phyloP scores from a whole-genome alignment of 2,329 filamentous ascomycete genomes.

The Fusarium verticillioides region DNA sequence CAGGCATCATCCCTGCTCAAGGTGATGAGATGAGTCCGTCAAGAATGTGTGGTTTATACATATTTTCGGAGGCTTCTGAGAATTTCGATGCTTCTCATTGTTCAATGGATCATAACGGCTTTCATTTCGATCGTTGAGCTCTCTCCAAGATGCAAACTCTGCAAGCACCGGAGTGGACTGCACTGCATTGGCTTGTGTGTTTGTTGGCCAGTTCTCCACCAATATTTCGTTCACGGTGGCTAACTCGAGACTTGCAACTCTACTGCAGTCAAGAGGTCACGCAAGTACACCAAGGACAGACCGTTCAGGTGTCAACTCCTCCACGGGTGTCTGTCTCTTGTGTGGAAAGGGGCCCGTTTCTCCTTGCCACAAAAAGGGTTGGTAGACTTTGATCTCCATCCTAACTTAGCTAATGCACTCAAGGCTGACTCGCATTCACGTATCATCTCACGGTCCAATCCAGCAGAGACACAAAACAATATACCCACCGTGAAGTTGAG shows the following conservation, averaged over 20 bases:
- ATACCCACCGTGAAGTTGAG: constrained; percentile 24
- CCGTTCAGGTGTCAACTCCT: constrained; percentile 18
- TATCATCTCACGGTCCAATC: constrained; percentile 15
- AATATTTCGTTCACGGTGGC: constrained; percentile 33
- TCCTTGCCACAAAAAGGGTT: not conserved
- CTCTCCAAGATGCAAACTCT: not conserved
- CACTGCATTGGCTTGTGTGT: not conserved
- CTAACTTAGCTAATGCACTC: constrained; percentile 13
- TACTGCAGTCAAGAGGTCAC: constrained; percentile 3
- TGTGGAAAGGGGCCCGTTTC: not conserved
- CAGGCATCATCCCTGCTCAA: constrained; percentile 28
- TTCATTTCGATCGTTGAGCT: not conserved
- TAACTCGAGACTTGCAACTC: constrained; percentile 22
- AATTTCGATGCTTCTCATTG: not conserved
- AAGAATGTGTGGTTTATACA: constrained; percentile 3
- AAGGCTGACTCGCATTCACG: constrained; percentile 33
- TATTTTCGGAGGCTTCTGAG: not conserved
- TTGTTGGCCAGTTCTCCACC: constrained; percentile 8
- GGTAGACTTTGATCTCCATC: constrained; percentile 19
- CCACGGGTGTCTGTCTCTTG: not conserved
- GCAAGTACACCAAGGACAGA: constrained; percentile 17
- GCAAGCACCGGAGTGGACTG: not conserved
- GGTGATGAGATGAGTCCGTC: constrained; percentile 19
- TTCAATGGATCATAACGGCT: not conserved
- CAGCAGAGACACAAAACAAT: constrained; percentile 29